These are phyloP conservation scores for Leccinum olivaceopallidum DNA, from an alignment of 768 basidiomycete genomes.

Conservation along the genomic window DNA sequence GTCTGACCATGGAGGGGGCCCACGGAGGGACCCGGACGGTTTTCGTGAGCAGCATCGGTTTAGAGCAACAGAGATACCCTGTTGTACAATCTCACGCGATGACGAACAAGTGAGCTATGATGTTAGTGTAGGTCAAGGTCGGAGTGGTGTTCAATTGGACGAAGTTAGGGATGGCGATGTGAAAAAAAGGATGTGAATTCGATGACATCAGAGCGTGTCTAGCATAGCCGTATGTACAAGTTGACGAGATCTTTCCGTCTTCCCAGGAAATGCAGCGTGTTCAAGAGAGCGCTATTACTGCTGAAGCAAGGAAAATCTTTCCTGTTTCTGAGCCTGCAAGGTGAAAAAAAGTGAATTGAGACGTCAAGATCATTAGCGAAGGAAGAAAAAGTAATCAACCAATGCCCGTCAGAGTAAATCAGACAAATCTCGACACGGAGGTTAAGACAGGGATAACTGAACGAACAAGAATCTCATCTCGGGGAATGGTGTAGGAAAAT, in stretches of 20 bases:
- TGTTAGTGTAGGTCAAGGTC: neutral
- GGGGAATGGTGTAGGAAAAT: neutral
- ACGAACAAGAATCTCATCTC: slow-evolving; percentile 22
- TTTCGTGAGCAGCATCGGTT: too few species aligned
- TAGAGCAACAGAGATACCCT: neutral
- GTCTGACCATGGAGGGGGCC: too few species aligned
- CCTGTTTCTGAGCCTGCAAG: slow-evolving; percentile 1
- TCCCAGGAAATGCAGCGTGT: neutral
- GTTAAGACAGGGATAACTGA: slow-evolving; percentile 37
- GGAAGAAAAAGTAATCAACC: neutral
- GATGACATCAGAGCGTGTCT: too few species aligned
- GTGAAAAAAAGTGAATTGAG: neutral
- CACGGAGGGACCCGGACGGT: too few species aligned
- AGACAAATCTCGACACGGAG: slow-evolving; percentile 21
- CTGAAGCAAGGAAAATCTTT: neutral
- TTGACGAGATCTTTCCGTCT: neutral
- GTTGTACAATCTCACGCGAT: neutral
- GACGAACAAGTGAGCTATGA: neutral
- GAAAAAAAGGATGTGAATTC: neutral
- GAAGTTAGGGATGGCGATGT: neutral
- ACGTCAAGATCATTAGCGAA: neutral
- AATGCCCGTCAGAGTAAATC: neutral
- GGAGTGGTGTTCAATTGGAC: neutral
- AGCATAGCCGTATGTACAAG: neutral
- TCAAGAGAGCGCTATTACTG: neutral